Percentiles rank a stretch among this genome's conserved stretches.
phyloP scores from a whole-genome alignment of 768 basidiomycete genomes.

The Pulveroboletus sp. region DNA sequence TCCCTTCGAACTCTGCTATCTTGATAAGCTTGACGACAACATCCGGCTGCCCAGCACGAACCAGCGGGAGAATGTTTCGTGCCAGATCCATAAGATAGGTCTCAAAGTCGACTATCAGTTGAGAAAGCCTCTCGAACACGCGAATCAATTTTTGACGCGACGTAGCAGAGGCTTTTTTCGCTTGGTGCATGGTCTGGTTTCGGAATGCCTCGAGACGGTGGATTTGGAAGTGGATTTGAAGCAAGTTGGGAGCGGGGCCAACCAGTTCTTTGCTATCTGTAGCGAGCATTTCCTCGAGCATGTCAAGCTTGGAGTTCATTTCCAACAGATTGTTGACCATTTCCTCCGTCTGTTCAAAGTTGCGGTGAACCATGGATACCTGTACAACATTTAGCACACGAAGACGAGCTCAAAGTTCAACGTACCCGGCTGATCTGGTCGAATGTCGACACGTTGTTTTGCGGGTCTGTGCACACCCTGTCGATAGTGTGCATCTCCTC shows the following conservation, averaged over 20 bases:
- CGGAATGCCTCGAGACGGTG: constrained; percentile 92
- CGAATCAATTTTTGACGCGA: constrained; percentile 67
- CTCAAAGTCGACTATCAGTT: constrained; percentile 80
- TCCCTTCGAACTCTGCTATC: constrained; percentile 90
- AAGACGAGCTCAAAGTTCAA: constrained; percentile 9
- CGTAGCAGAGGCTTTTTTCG: constrained; percentile 72
- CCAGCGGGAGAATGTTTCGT: constrained; percentile 72
- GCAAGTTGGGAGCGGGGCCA: constrained; percentile 85
- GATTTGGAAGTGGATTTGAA: constrained; percentile 87
- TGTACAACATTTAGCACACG: constrained; percentile 28
- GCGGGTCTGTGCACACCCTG: constrained; percentile 70
- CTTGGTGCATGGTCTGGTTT: constrained; percentile 93
- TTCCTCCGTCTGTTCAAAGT: constrained; percentile 92
- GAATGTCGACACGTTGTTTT: constrained; percentile 78
- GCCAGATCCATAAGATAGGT: constrained; percentile 78
- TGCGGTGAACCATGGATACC: constrained; percentile 95
- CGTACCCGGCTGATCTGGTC: constrained; percentile 93
- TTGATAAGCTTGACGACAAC: constrained; percentile 93
- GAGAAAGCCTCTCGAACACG: constrained; percentile 85
- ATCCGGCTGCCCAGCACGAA: constrained; percentile 72
- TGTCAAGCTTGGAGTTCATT: constrained; percentile 82
- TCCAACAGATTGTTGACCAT: constrained; percentile 93
- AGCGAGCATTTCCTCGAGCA: constrained; percentile 74
- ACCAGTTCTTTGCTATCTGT: constrained; percentile 74
- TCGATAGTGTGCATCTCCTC: constrained; percentile 86